Conservation (phyloP, 2,329 filamentous ascomycete genomes). For the Ceratocystis harringtonii region DNA sequence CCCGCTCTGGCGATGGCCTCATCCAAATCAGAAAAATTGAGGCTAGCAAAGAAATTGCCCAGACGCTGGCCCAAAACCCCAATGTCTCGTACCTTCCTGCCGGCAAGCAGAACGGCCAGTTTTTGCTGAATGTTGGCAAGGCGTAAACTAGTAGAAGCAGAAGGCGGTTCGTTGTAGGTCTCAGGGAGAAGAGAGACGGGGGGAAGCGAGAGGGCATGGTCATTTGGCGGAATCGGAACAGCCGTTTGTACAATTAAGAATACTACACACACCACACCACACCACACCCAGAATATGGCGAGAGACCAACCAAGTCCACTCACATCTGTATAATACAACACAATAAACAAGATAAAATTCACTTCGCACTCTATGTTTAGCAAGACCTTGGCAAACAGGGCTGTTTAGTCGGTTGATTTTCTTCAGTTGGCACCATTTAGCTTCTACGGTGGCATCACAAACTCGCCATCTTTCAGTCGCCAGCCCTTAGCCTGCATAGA, state of each 20-base stretch:
- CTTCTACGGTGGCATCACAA: conserved; percentile 26
- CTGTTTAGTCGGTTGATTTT: background rate
- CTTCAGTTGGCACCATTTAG: background rate
- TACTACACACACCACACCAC: conserved; percentile 6
- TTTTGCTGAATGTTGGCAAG: conserved; percentile 38
- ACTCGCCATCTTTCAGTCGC: conserved; percentile 37
- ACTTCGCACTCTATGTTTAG: background rate
- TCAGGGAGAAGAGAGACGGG: background rate
- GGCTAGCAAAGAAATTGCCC: conserved; percentile 87
- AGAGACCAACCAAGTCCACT: conserved; percentile 15
- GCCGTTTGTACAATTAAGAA: conserved; percentile 15
- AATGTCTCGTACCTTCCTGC: conserved; percentile 91
- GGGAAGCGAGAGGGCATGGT: background rate
- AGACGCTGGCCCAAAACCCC: conserved; percentile 75
- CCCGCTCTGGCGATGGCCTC: conserved; percentile 82
- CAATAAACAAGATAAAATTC: background rate
- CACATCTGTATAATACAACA: conserved; percentile 17
- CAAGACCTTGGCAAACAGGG: background rate
- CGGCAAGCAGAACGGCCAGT: conserved; percentile 48
- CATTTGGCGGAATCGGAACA: background rate
- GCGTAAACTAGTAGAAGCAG: conserved; percentile 22
- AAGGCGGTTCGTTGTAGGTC: conserved; percentile 11
- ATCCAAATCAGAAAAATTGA: conserved; percentile 96
- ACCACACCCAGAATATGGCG: conserved; percentile 16
- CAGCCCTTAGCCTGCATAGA: conserved; percentile 52